These are phyloP conservation scores for Verticillium albo-atrum DNA, from an alignment of 2,329 filamentous ascomycete genomes.

Conservation along the genomic window DNA sequence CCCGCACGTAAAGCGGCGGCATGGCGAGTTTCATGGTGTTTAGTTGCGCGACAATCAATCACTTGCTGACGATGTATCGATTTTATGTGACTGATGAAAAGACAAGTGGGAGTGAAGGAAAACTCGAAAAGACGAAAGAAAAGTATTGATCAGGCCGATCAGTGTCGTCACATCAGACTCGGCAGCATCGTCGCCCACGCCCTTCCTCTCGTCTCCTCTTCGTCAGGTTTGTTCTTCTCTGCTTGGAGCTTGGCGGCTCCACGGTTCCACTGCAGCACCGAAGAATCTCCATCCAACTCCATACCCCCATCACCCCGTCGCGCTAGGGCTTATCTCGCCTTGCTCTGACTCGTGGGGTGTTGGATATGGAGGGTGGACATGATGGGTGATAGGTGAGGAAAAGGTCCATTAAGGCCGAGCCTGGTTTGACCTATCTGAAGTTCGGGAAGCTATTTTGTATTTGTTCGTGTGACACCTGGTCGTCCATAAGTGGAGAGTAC, in stretches of 20 bases:
- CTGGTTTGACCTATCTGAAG: no score
- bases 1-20: conserved; percentile 21
- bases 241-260: neutral
- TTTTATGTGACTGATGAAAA: neutral
- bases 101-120: neutral
- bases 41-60: no score
- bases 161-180: neutral
- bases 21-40: neutral
- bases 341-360: neutral
- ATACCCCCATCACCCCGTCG: neutral
- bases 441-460: no score
- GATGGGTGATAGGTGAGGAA: neutral
- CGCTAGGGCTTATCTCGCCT: neutral
- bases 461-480: no score
- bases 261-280: neutral
- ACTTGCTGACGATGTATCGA: no score
- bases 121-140: neutral
- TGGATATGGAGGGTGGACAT: neutral
- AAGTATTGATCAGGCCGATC: neutral
- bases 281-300: neutral
- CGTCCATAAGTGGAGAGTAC: no score
- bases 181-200: neutral
- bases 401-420: no score
- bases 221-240: neutral
- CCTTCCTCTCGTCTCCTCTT: neutral